Evolutionary conservation across 177 flowering plant species (phyloP).

Genomic region (Vitis hybrid): DNA sequence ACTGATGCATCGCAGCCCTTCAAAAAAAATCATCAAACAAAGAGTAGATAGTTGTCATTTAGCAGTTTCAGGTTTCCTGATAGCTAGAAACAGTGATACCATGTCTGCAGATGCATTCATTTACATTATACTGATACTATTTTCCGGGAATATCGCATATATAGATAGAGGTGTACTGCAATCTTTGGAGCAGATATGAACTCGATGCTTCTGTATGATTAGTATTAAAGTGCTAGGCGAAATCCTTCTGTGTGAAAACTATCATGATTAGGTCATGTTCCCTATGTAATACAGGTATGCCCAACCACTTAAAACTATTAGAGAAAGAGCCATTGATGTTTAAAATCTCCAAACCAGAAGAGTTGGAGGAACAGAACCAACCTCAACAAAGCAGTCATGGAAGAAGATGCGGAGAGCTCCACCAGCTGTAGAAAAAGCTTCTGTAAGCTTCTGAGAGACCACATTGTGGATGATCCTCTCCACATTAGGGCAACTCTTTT

Average conservation of each 20-base stretch:
- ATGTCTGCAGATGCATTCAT: too few species aligned
- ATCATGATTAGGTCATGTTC: too few species aligned
- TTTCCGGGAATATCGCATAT: too few species aligned
- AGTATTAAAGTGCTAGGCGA: too few species aligned
- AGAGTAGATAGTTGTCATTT: too few species aligned
- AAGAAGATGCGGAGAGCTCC: conserved; percentile 31
- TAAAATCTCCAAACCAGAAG: background rate
- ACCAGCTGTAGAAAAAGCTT: conserved; percentile 21
- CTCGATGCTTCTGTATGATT: too few species aligned
- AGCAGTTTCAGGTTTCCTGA: background rate
- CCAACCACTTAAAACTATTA: background rate
- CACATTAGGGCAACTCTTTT: conserved; percentile 22
- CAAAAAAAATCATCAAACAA: too few species aligned
- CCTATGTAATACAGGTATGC: too few species aligned
- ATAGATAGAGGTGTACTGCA: too few species aligned
- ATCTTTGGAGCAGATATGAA: too few species aligned
- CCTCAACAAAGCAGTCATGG: conserved; percentile 32
- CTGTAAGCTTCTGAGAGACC: conserved; percentile 16
- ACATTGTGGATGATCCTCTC: conserved; percentile 24
- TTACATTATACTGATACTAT: too few species aligned
- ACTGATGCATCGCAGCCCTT: conserved; percentile 33
- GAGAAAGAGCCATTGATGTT: background rate
- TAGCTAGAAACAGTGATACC: background rate
- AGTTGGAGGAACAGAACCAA: background rate
- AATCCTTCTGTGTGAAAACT: too few species aligned